phyloP scores from a whole-genome alignment of 2,329 filamentous ascomycete species.

The Cladosporium sp. region DNA sequence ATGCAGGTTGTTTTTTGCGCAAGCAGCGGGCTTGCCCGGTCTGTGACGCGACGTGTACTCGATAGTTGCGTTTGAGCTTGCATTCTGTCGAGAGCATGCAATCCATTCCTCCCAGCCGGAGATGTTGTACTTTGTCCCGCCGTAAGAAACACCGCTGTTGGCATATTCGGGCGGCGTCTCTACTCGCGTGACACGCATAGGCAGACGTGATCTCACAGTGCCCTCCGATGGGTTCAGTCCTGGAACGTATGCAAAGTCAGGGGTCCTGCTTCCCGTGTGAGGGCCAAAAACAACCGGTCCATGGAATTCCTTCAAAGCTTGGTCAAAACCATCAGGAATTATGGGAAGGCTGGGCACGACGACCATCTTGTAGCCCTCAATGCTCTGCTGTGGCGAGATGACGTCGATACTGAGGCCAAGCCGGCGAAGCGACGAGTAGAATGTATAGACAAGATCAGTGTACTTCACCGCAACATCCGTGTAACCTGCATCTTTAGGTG shows the following conservation, averaged over 20 bases:
- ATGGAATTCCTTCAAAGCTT: conserved; percentile 12
- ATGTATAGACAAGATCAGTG: conserved; percentile 16
- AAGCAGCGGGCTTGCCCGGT: conserved; percentile 18
- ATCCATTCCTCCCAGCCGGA: conserved; percentile 19
- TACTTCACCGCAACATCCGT: conserved; percentile 14
- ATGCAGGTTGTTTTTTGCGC: conserved; percentile 14
- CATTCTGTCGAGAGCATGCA: conserved; percentile 13
- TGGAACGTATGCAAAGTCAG: conserved; percentile 18
- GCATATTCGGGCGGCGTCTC: conserved; percentile 19
- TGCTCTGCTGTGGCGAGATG: conserved; percentile 17
- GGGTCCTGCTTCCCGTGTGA: conserved; percentile 17
- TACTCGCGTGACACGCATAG: conserved; percentile 18
- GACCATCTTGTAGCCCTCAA: conserved; percentile 19
- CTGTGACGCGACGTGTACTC: conserved; percentile 18
- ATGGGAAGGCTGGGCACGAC: conserved; percentile 21
- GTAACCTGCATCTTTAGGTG: conserved; percentile 17
- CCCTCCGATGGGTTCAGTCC: conserved; percentile 17
- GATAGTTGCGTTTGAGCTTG: conserved; percentile 15
- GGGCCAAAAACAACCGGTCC: conserved; percentile 18
- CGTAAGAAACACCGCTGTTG: conserved; percentile 17
- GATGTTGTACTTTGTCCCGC: conserved; percentile 17
- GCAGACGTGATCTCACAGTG: conserved; percentile 13
- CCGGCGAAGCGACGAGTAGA: conserved; percentile 20
- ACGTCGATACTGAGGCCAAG: conserved; percentile 20
- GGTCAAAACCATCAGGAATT: conserved; percentile 16